A percentile compares a stretch with the other conserved stretches of the same genome.
Evolutionary conservation across 1,284 basidiomycete genomes (phyloP).

Genomic region (Abortiporus biennis): DNA sequence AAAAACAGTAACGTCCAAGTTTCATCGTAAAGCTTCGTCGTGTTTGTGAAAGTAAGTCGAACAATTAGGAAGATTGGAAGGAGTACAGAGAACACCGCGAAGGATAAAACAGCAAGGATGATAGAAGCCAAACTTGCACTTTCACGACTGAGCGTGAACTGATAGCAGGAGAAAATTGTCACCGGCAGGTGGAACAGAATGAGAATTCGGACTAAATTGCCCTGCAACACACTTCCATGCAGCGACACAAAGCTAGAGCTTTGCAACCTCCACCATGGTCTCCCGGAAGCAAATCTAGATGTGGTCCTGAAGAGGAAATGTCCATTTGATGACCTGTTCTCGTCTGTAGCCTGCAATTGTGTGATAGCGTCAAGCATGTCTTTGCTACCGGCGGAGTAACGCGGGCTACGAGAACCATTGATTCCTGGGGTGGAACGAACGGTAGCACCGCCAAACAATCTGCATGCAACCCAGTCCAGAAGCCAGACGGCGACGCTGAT

Average conservation of each 20-base stretch:
- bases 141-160: slow-evolving; percentile 59
- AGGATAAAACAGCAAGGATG: slow-evolving; percentile 69
- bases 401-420: slow-evolving; percentile 47
- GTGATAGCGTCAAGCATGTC: slow-evolving; percentile 40
- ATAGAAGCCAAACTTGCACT: slow-evolving; percentile 52
- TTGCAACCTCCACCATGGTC: slow-evolving; percentile 46
- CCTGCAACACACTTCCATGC: slow-evolving; percentile 73
- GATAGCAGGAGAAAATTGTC: slow-evolving; percentile 86
- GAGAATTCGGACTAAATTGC: slow-evolving; percentile 87
- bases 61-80: slow-evolving; percentile 73
- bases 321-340: slow-evolving; percentile 49
- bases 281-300: slow-evolving; percentile 20
- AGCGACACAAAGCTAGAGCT: slow-evolving; percentile 66
- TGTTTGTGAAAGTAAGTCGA: slow-evolving; percentile 74
- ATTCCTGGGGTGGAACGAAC: slow-evolving; percentile 22
- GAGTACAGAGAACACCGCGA: slow-evolving; percentile 74
- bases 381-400: slow-evolving; percentile 42
- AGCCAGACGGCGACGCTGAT: slow-evolving; percentile 72
- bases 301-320: slow-evolving; percentile 30
- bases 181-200: slow-evolving; percentile 92
- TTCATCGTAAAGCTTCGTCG: slow-evolving; percentile 91
- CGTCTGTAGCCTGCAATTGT: slow-evolving; percentile 32
- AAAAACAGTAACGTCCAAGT: slow-evolving; percentile 86
- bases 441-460: slow-evolving; percentile 28
- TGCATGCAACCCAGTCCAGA: slow-evolving; percentile 50